These are phyloP conservation scores for Abrus pulchellus DNA, from an alignment of 306 rosid species.

Conservation along the genomic window DNA sequence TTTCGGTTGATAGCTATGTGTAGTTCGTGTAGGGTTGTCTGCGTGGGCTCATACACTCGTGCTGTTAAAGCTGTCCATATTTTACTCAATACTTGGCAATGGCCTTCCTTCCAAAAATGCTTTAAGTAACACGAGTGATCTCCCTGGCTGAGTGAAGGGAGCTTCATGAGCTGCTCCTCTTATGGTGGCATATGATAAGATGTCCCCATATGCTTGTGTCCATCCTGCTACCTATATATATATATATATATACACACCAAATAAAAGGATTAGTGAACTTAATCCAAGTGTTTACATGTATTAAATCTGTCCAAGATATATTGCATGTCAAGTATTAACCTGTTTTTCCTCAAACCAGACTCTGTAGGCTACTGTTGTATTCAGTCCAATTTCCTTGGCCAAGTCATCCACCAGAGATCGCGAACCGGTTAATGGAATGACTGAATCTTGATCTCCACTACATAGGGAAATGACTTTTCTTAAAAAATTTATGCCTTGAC, in stretches of 20 bases:
- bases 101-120: slow-evolving; percentile 49
- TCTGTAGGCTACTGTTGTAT: slow-evolving; percentile 52
- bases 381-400: slow-evolving; percentile 50
- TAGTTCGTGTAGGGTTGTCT: no score
- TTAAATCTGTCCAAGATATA: not conserved
- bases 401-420: slow-evolving; percentile 44
- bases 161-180: slow-evolving; percentile 61
- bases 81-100: slow-evolving; percentile 9
- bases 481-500: not conserved
- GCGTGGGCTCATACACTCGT: no score
- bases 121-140: slow-evolving; percentile 49
- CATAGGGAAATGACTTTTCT: not conserved
- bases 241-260: not conserved
- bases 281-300: not conserved
- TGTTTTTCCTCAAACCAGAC: slow-evolving; percentile 64
- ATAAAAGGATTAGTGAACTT: not conserved
- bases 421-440: slow-evolving; percentile 47
- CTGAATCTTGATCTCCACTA: slow-evolving; percentile 64
- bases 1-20: not conserved
- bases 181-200: slow-evolving; percentile 54
- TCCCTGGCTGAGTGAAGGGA: slow-evolving; percentile 53
- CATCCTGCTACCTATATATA: slow-evolving; percentile 51
- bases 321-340: slow-evolving; percentile 42
- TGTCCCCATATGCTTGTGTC: slow-evolving; percentile 56
- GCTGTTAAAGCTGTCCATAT: no score